Evolutionary conservation across 176 grass and related monocot species (phyloP).

Genomic region (Alopecurus myosuroides): DNA sequence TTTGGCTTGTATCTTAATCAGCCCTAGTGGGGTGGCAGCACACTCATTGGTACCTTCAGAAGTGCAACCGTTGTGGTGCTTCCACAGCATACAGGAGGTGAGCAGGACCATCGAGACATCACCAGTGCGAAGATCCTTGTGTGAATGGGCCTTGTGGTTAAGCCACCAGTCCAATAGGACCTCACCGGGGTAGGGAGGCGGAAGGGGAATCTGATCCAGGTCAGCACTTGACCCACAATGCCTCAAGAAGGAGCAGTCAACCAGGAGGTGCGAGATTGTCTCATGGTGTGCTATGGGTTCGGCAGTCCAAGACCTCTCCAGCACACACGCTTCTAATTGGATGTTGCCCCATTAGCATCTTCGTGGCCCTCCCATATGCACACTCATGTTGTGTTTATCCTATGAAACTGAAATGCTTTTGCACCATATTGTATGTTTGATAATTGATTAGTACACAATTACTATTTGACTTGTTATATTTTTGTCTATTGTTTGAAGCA

Average conservation of each 20-base stretch:
- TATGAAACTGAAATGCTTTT: neutral
- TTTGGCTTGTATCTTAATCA: too few relatives aligned
- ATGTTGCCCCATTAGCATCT: neutral
- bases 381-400: neutral
- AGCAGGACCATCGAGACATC: too few relatives aligned
- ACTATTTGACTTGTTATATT: neutral
- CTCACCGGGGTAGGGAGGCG: too few relatives aligned
- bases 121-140: too few relatives aligned
- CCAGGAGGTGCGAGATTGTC: neutral
- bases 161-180: too few relatives aligned
- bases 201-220: too few relatives aligned
- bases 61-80: too few relatives aligned
- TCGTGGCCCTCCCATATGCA: neutral
- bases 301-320: neutral
- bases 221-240: neutral
- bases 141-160: too few relatives aligned
- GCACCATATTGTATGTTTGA: neutral
- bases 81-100: too few relatives aligned
- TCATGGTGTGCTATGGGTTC: neutral
- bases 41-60: too few relatives aligned
- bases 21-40: too few relatives aligned
- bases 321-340: neutral
- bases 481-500: conserved; percentile 3
- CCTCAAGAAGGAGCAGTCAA: neutral
- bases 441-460: neutral